Conservation (phyloP, 345 rosid species). For the Ceriops decandra region DNA sequence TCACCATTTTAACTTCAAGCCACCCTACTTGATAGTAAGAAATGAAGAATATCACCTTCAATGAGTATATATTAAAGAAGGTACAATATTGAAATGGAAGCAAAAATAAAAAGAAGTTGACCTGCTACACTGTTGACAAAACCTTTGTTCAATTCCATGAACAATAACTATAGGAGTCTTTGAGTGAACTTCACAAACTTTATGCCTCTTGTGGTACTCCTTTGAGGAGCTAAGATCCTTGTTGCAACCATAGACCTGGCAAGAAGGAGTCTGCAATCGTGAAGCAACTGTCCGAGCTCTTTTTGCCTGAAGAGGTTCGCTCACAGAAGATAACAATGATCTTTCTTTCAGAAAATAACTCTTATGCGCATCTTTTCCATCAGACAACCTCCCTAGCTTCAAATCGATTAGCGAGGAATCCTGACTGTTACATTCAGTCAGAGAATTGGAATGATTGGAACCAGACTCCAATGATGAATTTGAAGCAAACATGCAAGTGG, state of each 20-base stretch:
- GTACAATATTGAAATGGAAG: background rate
- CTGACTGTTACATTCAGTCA: slow-evolving; percentile 29
- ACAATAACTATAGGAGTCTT: slow-evolving; percentile 67
- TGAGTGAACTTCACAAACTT: slow-evolving; percentile 76
- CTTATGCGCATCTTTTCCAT: slow-evolving; percentile 22
- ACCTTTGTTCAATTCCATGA: slow-evolving; percentile 64
- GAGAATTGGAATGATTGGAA: slow-evolving; percentile 27
- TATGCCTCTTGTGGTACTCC: slow-evolving; percentile 77
- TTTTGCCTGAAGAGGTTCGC: slow-evolving; percentile 19
- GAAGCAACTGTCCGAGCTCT: slow-evolving; percentile 23
- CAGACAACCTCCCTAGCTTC: slow-evolving; percentile 38
- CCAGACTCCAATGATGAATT: slow-evolving; percentile 34
- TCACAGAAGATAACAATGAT: slow-evolving; percentile 17
- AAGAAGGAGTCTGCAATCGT: slow-evolving; percentile 30
- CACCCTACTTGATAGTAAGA: background rate
- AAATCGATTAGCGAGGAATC: slow-evolving; percentile 33
- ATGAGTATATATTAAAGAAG: background rate
- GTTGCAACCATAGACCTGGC: slow-evolving; percentile 74
- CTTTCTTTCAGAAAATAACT: slow-evolving; percentile 19
- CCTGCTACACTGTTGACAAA: slow-evolving; percentile 97
- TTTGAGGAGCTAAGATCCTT: slow-evolving; percentile 70
- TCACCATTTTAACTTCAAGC: background rate
- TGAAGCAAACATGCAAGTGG: slow-evolving; percentile 33
- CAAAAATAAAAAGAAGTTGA: slow-evolving; percentile 16
- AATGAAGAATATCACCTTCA: too few species aligned